Conservation (phyloP, 306 rosid species). For the Crataegus laevigata region DNA sequence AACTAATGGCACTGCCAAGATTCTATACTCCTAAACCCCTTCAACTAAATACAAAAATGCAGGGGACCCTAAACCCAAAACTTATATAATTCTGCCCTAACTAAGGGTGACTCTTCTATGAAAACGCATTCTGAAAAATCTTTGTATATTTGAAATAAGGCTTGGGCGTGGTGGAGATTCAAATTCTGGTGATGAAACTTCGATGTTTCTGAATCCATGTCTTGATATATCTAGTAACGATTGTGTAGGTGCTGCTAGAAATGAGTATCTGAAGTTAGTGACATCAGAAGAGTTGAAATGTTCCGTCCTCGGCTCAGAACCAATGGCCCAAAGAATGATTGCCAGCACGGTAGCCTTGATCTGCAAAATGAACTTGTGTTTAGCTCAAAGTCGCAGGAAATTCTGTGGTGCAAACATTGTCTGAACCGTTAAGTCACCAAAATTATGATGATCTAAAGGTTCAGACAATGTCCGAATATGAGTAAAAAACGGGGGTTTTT, state of each 20-base stretch:
- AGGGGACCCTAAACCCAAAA: not conserved
- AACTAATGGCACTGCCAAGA: too few species aligned
- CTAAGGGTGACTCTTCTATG: not conserved
- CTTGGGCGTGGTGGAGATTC: constrained; percentile 1
- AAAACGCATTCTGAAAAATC: constrained; percentile 12
- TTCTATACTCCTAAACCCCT: not conserved
- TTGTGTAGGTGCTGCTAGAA: constrained; percentile 23
- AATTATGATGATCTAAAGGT: not conserved
- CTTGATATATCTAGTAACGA: not conserved
- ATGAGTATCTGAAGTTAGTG: constrained; percentile 31
- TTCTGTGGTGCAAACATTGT: not conserved
- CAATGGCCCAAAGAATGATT: constrained; percentile 19
- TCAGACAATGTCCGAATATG: not conserved
- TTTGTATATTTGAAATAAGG: not conserved
- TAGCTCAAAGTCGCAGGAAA: not conserved
- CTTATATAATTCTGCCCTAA: not conserved
- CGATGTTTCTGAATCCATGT: constrained; percentile 2
- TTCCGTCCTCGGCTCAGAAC: constrained; percentile 14
- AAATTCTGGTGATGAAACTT: not conserved
- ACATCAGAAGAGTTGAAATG: constrained; percentile 8
- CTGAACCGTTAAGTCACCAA: not conserved
- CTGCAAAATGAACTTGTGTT: constrained; percentile 18
- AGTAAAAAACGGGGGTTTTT: not conserved
- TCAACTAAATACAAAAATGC: not conserved
- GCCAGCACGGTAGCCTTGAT: constrained; percentile 22